Evolutionary conservation across 352 stramenopile species (phyloP), one percentile per base, ranked within the genome.

Genomic region (Aphanomyces euteiches): DNA sequence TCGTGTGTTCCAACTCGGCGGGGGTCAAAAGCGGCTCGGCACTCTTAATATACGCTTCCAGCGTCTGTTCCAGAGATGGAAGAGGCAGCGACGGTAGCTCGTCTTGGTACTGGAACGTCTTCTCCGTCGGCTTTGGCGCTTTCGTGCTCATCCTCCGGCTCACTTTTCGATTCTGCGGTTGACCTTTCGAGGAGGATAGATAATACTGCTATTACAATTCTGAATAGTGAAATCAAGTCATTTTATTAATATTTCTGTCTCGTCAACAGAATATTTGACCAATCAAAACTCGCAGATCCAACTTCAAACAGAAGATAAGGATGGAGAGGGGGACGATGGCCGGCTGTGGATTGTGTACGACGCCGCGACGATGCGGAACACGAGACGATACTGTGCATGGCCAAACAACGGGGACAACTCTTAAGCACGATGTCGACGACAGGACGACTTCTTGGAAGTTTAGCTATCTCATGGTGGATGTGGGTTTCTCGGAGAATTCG

Each of bases 41-140:
- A 60, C 91, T 98, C 72, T 92, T 84, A 54, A 98, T 74, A 77
- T 98, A 98, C 48, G 80, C 82, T 69, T 90, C 78, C 10, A 99
- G 76, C 12, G 96, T 99, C 56, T 98, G 83, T 70, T 97, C 90
- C 47, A 99, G 79, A 7, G 89, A 76, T 8, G 96, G 95, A 47
- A 99, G 79, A 36, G 97, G 97, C 54, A 99, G 84, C 60, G 85
- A 69, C 59, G 96, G 95, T 38, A 99, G 77, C 53, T 91, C 79
- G 67, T 95, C 87, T 73, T 95, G 85, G 75, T 83, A 84, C 77
- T 91, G 80, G 69, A 88, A 88, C 58, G 87, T 95, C 63, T 76
- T 79, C 70, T 95, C 87, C 17, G 40, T 50, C 7, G 59, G 15
- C 57, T 58, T 58, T 17, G 43, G 43, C 6, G 54, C 54, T 12